These are phyloP conservation scores for Hydnomerulius pinastri DNA, from an alignment of 768 basidiomycete genomes.

Conservation along the genomic window DNA sequence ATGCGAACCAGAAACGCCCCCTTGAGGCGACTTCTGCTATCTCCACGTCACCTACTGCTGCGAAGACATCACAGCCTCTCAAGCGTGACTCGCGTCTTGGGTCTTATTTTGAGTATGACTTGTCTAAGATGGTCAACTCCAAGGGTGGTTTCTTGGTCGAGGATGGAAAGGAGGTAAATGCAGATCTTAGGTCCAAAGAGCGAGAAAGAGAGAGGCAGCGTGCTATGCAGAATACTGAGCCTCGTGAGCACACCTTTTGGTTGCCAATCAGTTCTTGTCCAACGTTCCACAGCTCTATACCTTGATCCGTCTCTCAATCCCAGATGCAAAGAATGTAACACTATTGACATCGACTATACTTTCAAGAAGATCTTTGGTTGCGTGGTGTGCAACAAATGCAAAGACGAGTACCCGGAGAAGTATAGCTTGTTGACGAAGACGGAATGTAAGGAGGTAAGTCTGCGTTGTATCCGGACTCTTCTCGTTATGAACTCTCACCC, in stretches of 20 bases:
- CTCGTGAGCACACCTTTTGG: constrained; percentile 46
- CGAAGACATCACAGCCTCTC: constrained; percentile 49
- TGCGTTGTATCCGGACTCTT: neutral
- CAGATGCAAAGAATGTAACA: constrained; percentile 82
- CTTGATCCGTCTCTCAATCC: constrained; percentile 76
- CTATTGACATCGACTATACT: constrained; percentile 85
- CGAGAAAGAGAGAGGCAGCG: constrained; percentile 80
- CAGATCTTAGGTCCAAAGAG: constrained; percentile 73
- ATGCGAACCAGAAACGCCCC: constrained; percentile 78
- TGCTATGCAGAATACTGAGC: constrained; percentile 72
- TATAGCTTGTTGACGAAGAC: constrained; percentile 97
- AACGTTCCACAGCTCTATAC: constrained; percentile 60
- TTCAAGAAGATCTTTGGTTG: constrained; percentile 82
- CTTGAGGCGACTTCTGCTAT: constrained; percentile 56
- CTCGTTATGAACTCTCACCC: neutral
- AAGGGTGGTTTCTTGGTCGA: constrained; percentile 95
- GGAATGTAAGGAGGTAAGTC: constrained; percentile 88
- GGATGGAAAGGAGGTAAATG: constrained; percentile 81
- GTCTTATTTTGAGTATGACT: constrained; percentile 95
- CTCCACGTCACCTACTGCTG: constrained; percentile 61
- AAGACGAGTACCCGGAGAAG: constrained; percentile 86
- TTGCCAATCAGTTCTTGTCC: neutral
- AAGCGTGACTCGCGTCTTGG: constrained; percentile 80
- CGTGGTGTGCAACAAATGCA: constrained; percentile 86
- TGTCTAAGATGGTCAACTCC: constrained; percentile 95